Evolutionary conservation across 2,329 filamentous ascomycete species (phyloP).

Genomic region (Nemania diffusa): DNA sequence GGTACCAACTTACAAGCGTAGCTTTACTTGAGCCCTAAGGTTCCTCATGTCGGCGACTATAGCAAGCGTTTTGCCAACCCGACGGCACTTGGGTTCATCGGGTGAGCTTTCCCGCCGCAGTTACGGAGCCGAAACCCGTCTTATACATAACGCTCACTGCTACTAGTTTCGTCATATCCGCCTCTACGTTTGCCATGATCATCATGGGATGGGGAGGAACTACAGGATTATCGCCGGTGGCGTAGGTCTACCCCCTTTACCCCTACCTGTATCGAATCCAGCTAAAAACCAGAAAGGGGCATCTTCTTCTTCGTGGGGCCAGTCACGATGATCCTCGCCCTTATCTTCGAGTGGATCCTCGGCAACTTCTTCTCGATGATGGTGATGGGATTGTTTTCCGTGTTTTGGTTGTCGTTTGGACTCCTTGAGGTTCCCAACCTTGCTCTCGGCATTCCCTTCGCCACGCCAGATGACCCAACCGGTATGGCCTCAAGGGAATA

Average conservation of each 20-base stretch:
- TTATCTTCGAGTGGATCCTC: constrained; percentile 64
- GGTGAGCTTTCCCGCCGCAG: constrained; percentile 42
- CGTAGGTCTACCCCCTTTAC: constrained; percentile 42
- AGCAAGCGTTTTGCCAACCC: constrained; percentile 53
- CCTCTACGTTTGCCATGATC: constrained; percentile 52
- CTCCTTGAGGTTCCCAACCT: constrained; percentile 61
- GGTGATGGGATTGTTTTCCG: constrained; percentile 62
- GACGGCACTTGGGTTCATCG: constrained; percentile 52
- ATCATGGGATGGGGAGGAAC: constrained; percentile 54
- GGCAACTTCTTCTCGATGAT: constrained; percentile 64
- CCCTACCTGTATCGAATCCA: background rate
- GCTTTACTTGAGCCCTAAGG: constrained; percentile 53
- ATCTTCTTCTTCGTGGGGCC: constrained; percentile 58
- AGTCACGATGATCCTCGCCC: constrained; percentile 59
- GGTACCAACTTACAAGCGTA: constrained; percentile 28
- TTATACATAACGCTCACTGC: background rate
- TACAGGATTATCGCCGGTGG: constrained; percentile 48
- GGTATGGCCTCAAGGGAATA: constrained; percentile 57
- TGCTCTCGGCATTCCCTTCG: constrained; percentile 57
- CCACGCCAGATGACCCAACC: constrained; percentile 56
- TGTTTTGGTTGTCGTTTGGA: constrained; percentile 64
- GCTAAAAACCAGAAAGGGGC: constrained; percentile 42
- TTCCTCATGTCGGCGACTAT: constrained; percentile 51
- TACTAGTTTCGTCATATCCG: constrained; percentile 52
- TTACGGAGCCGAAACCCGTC: background rate